Evolutionary conservation across 1,284 basidiomycete genomes (phyloP), one percentile per base, ranked within the genome.

Genomic region (Cryptococcus maquisensis): DNA sequence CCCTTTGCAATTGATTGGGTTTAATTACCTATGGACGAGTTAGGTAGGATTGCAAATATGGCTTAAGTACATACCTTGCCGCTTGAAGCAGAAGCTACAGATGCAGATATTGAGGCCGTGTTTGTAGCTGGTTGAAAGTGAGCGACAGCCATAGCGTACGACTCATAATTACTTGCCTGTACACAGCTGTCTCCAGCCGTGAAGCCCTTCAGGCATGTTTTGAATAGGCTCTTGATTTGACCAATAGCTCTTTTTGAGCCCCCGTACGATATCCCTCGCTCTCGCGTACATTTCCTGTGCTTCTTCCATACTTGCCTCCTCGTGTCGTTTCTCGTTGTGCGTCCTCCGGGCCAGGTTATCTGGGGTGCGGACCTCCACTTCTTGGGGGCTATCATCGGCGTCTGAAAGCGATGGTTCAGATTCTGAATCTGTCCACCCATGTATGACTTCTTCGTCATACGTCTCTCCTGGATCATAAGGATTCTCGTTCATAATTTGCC

Each of bases 391-490:
- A 21, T 49, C 46, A 16, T 48, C 39, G 16, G 39, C 38, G 4
- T 49, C 49, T 4, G 46, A 43, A 24, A 46, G 49, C 4, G 40
- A 47, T 10, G 51, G 49, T 15, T 50, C 55, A 21, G 49, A 39
- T 2, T 68, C 67, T 23, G 61, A 64, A 16, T 70, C 69, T 6
- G 69, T 68, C 68, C 69, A 71, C n/a, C 70, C 69, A 13, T 63
- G 56, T 18, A 41, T 54, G 18, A 67, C 62, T 54, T 74, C 72
- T 47, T 71, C 69, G 47, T 74, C 67, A 43, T 57, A 65, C 2
- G 61, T 59, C 13, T 60, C 49, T 18, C 63, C 65, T 59, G 55
- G 49, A 52, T 56, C 51, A 51, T 68, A 73, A 2, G 69, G 69
- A 41, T 70, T 61, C 13, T 50, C 55, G 3, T 56, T 35, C 69